phyloP scores from a whole-genome alignment of 2,329 filamentous ascomycete species.

The Diaporthe humulicola region DNA sequence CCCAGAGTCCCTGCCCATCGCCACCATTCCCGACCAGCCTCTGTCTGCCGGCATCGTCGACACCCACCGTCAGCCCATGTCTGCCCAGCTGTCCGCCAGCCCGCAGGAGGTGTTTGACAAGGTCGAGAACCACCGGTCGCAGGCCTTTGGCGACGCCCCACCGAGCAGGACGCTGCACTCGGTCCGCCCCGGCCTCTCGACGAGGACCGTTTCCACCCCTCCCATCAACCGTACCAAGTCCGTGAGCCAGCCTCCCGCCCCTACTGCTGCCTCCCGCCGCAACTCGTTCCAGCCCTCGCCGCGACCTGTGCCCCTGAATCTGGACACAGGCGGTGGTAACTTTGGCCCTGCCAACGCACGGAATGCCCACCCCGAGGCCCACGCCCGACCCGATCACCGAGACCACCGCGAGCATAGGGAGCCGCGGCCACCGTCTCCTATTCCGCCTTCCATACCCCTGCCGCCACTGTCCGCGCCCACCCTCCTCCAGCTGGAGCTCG shows the following conservation, averaged over 20 bases:
- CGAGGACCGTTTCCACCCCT: conserved; percentile 65
- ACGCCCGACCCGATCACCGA: conserved; percentile 13
- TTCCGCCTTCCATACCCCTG: conserved; percentile 69
- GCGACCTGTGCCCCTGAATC: conserved; percentile 59
- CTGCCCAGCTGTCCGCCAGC: conserved; percentile 50
- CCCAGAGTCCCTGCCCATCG: conserved; percentile 70
- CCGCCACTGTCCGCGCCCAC: conserved; percentile 77
- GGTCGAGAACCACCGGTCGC: conserved; percentile 41
- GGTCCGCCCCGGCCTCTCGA: conserved; percentile 44
- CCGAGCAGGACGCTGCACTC: conserved; percentile 51
- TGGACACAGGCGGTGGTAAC: conserved; percentile 49
- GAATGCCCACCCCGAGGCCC: conserved; percentile 18
- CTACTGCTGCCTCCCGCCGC: conserved; percentile 54
- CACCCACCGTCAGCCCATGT: conserved; percentile 49
- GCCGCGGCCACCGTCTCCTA: conserved; percentile 57
- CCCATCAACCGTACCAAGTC: conserved; percentile 58
- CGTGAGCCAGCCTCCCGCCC: conserved; percentile 47
- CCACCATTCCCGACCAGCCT: conserved; percentile 56
- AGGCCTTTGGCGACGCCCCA: conserved; percentile 43
- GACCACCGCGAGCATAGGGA: conserved; percentile 45
- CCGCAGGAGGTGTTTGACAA: conserved; percentile 43
- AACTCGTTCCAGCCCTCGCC: conserved; percentile 63
- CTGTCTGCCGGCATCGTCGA: conserved; percentile 55
- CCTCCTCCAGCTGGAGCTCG: conserved; percentile 74
- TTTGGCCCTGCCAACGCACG: conserved; percentile 42